These are phyloP conservation scores for Exophiala sp. DNA, from an alignment of 2,329 filamentous ascomycete species.

Conservation along the genomic window DNA sequence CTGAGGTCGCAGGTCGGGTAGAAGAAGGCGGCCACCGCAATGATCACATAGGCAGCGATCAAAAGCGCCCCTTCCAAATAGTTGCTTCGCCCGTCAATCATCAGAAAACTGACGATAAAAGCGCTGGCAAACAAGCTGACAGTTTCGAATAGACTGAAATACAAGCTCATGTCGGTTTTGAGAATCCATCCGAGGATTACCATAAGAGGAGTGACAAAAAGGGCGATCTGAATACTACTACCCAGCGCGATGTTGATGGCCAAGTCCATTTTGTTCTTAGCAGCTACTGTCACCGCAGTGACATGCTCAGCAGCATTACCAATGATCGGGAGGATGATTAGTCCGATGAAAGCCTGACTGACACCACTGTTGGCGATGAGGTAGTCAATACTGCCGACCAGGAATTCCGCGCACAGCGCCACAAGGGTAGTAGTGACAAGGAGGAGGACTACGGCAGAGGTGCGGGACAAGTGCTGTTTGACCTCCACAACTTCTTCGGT, in stretches of 20 bases:
- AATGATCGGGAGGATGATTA: slow-evolving; percentile 67
- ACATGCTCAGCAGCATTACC: slow-evolving; percentile 70
- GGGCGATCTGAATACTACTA: slow-evolving; percentile 64
- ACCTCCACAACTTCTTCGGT: slow-evolving; percentile 30
- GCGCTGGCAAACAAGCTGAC: slow-evolving; percentile 78
- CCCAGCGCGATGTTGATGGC: slow-evolving; percentile 67
- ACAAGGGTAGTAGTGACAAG: slow-evolving; percentile 60
- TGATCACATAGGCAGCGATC: slow-evolving; percentile 63
- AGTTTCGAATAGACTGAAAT: slow-evolving; percentile 85
- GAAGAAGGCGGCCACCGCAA: slow-evolving; percentile 61
- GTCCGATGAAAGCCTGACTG: slow-evolving; percentile 62
- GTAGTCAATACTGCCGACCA: slow-evolving; percentile 61
- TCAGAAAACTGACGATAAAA: slow-evolving; percentile 81
- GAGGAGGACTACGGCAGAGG: slow-evolving; percentile 55
- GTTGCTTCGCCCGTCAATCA: slow-evolving; percentile 78
- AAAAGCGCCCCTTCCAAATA: slow-evolving; percentile 69
- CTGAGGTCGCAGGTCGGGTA: slow-evolving; percentile 48
- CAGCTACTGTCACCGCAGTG: slow-evolving; percentile 63
- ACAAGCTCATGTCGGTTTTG: slow-evolving; percentile 65
- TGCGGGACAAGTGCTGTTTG: slow-evolving; percentile 32
- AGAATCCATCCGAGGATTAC: slow-evolving; percentile 68
- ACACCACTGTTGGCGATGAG: slow-evolving; percentile 53
- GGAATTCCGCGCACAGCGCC: slow-evolving; percentile 63
- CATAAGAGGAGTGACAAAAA: slow-evolving; percentile 64
- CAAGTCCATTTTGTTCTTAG: slow-evolving; percentile 71